A percentile compares a stretch with the other conserved stretches of the same genome.
Conservation (phyloP, 1,139 yeast genomes). For the Pichia kudriavzevii region DNA sequence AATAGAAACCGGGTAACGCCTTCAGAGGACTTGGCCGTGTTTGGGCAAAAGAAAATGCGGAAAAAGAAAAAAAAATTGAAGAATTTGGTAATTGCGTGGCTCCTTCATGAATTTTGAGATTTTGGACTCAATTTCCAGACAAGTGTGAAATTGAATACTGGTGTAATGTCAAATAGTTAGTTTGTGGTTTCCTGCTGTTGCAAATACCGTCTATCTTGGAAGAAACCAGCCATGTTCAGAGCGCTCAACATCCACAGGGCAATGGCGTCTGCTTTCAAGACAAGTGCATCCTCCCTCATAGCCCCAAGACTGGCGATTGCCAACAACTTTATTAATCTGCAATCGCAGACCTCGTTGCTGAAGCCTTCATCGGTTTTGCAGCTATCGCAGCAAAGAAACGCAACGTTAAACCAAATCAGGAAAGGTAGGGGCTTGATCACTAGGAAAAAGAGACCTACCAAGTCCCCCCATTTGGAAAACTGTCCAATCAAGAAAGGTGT, state of each 20-base stretch:
- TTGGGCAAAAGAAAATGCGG: too few species aligned
- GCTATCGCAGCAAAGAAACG: slow-evolving; percentile 40
- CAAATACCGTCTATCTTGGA: too few species aligned
- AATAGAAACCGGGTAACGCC: too few species aligned
- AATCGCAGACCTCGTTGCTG: slow-evolving; percentile 1
- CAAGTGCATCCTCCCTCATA: slow-evolving; percentile 16
- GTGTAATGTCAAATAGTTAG: too few species aligned
- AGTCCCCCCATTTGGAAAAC: slow-evolving; percentile 74
- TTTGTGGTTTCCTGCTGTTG: too few species aligned
- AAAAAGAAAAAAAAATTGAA: too few species aligned
- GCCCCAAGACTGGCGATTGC: slow-evolving; percentile 13
- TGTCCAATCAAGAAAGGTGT: slow-evolving; percentile 90
- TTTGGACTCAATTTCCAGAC: too few species aligned
- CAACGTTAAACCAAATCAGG: slow-evolving; percentile 67
- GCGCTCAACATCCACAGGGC: slow-evolving; percentile 9
- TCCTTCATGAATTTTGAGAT: too few species aligned
- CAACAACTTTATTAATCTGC: slow-evolving; percentile 15
- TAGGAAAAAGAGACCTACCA: slow-evolving; percentile 42
- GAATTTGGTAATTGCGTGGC: too few species aligned
- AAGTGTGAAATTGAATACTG: too few species aligned
- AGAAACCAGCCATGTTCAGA: slow-evolving; percentile 15
- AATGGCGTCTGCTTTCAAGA: slow-evolving; percentile 11
- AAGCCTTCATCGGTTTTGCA: slow-evolving; percentile 11
- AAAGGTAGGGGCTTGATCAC: slow-evolving; percentile 52
- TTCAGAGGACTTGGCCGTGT: too few species aligned